Conservation (phyloP, 208 protist genomes). For the Leptomonas pyrrhocoris region DNA sequence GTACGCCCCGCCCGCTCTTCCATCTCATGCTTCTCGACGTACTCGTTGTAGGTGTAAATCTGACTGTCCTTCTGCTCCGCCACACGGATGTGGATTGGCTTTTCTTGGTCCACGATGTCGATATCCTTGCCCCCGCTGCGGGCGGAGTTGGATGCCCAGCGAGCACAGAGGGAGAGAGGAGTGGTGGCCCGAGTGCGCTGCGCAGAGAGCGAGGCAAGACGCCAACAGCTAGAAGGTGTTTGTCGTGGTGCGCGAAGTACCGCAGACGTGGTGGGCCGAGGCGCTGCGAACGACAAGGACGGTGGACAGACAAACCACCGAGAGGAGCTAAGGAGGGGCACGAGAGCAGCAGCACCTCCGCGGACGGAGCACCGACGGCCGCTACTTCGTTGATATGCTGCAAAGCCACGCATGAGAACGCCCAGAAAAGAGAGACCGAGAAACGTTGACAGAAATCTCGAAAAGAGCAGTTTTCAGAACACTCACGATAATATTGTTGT, state of each 20-base stretch:
- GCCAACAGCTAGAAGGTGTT: background rate
- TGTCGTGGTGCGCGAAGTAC: too few species aligned
- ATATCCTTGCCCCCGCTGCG: constrained; percentile 70
- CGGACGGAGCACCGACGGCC: too few species aligned
- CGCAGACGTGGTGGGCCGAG: background rate
- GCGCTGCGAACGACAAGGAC: background rate
- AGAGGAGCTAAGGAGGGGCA: background rate
- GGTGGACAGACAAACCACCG: background rate
- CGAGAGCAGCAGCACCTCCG: background rate
- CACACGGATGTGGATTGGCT: constrained; percentile 74
- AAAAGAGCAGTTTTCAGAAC: too few species aligned
- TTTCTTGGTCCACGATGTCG: constrained; percentile 65
- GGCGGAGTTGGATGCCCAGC: constrained; percentile 36
- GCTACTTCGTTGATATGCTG: background rate
- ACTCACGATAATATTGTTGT: too few species aligned
- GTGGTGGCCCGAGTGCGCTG: background rate
- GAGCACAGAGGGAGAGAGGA: background rate
- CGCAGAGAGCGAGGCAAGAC: background rate
- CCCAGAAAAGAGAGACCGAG: background rate
- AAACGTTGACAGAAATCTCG: too few species aligned
- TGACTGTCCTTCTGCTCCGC: constrained; percentile 76
- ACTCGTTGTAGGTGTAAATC: constrained; percentile 84
- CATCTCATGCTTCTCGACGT: constrained; percentile 72
- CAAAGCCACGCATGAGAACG: constrained; percentile 1
- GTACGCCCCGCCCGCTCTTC: constrained; percentile 45